Base-by-base conservation (phyloP, 2,329 filamentous ascomycete species). In the Penicillium sp. region DNA sequence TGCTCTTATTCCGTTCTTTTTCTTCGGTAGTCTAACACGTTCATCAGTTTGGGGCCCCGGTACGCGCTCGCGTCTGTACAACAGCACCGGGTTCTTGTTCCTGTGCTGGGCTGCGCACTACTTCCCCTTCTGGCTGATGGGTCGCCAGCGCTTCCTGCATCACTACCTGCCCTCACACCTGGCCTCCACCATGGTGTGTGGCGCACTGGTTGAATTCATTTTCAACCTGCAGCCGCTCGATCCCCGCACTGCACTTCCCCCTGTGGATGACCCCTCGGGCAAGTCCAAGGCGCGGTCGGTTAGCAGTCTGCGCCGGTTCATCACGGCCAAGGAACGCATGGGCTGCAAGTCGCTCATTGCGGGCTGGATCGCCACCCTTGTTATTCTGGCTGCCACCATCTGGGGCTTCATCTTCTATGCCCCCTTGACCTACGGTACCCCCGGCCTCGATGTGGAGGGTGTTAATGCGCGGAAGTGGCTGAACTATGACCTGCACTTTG, bases 61-160 rank as follows among this genome's bases (percentile, higher is more conserved):
- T 65, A 92, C 94, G 31, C 93, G 94, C 64, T 93, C 90, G 25
- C 92, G 93, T 63, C 84, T 99, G 50, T 99, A 99, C 80, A 97
- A 97, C 82, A 97, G 92, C 54, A 97, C 94, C 0, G 94, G 94
- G 25, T 99, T 99, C 85, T 95, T 99, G 82, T 97, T 97, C 86
- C 85, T 99, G 57, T 91, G 92, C 56, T 99, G 94, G 94, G 92
- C 91, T 15, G 93, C 92, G 2, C 94, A 99, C 75, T 99, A 97
- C 81, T 86, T 96, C 76, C 93, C 93, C 52, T 99, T 99, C 82
- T 99, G 87, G 80, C 86, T 97, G 63, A 99, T 99, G 93, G 93
- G 93, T 57, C 92, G 93, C 68, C 93, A 99, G 76, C 87, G 97
- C 64, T 99, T 99, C 86, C 78, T 99, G 67, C 94, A 99, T 76